Percentiles rank a stretch among this genome's conserved stretches.
Conservation (phyloP, 768 basidiomycete genomes). For the Ephemerocybe angulata region DNA sequence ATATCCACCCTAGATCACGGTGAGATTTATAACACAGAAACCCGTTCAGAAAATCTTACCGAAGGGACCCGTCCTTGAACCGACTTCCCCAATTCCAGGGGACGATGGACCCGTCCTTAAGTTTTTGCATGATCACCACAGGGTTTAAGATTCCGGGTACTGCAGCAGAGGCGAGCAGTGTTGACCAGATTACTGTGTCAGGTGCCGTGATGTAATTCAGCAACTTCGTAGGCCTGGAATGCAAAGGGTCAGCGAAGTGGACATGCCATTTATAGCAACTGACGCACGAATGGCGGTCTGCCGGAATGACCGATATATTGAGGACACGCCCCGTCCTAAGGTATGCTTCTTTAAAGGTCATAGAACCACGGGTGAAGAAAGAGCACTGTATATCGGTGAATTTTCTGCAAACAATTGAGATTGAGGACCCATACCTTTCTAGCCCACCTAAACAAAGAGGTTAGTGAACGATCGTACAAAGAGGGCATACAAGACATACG, state of each 20-base stretch:
- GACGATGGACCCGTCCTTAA: constrained; percentile 69
- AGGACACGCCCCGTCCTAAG: constrained; percentile 87
- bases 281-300: constrained; percentile 77
- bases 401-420: background rate
- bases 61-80: constrained; percentile 89
- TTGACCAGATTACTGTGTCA: constrained; percentile 81
- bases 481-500: constrained; percentile 24
- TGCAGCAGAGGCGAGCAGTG: constrained; percentile 83
- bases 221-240: constrained; percentile 81
- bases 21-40: background rate
- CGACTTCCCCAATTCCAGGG: constrained; percentile 95
- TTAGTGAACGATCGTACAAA: background rate
- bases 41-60: constrained; percentile 39
- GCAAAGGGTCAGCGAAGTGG: constrained; percentile 3
- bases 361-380: constrained; percentile 89
- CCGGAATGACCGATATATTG: constrained; percentile 91
- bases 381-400: constrained; percentile 46
- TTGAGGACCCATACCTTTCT: constrained; percentile 55
- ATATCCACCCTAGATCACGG: constrained; percentile 75
- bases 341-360: constrained; percentile 96
- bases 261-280: constrained; percentile 14
- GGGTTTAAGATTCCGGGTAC: constrained; percentile 95
- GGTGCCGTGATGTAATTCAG: constrained; percentile 97
- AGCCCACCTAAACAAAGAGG: constrained; percentile 62
- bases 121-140: constrained; percentile 92